These are phyloP conservation scores for Hypoxylon sp. DNA, from an alignment of 2,329 filamentous ascomycete genomes.

Conservation along the genomic window DNA sequence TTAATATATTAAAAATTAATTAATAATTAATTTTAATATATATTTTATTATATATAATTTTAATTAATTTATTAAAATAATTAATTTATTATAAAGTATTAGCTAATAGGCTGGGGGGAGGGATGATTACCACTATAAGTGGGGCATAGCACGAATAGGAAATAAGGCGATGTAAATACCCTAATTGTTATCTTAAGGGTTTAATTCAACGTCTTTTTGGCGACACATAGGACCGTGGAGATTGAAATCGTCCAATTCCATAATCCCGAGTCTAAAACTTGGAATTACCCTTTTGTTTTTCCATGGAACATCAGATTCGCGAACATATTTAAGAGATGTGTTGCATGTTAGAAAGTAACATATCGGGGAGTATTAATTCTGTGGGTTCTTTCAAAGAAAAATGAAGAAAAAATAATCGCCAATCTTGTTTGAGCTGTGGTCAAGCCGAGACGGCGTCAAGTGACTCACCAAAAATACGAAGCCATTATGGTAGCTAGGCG, in stretches of 20 bases:
- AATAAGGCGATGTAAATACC: slow-evolving; percentile 6
- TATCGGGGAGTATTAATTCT: background rate
- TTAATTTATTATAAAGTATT: too few relatives aligned
- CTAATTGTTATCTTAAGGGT: slow-evolving; percentile 17
- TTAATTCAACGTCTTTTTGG: slow-evolving; percentile 23
- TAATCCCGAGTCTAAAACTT: slow-evolving; percentile 24
- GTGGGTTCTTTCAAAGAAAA: background rate
- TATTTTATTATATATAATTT: too few relatives aligned
- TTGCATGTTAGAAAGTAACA: slow-evolving; percentile 19
- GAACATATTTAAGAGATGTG: background rate
- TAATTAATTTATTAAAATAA: too few relatives aligned
- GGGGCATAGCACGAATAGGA: too few relatives aligned
- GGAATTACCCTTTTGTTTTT: slow-evolving; percentile 16
- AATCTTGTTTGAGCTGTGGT: background rate
- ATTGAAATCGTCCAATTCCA: slow-evolving; percentile 28
- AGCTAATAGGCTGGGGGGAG: too few relatives aligned
- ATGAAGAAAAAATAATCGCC: background rate
- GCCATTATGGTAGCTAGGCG: background rate
- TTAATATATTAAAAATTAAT: too few relatives aligned
- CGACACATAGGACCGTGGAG: slow-evolving; percentile 8
- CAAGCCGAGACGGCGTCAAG: slow-evolving; percentile 13
- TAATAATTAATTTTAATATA: too few relatives aligned
- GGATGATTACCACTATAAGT: too few relatives aligned
- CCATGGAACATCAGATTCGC: slow-evolving; percentile 15
- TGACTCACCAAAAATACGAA: slow-evolving; percentile 35